phyloP scores from a whole-genome alignment of 1,284 basidiomycete species.

The Ceratobasidium sp. region DNA sequence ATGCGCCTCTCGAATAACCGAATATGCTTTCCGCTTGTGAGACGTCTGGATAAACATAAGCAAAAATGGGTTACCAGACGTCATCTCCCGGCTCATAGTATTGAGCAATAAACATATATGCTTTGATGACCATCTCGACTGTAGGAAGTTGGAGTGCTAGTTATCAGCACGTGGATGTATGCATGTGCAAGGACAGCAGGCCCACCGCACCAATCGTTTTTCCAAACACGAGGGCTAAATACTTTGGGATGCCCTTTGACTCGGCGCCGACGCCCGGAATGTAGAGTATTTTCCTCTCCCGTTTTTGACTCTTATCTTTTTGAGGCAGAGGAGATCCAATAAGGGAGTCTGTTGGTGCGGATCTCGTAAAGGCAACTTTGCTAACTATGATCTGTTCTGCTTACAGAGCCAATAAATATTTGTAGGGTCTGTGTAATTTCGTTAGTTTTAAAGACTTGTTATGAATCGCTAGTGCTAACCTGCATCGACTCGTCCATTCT shows the following conservation, averaged over 20 bases:
- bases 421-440: neutral
- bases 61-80: neutral
- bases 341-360: neutral
- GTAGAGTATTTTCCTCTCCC: slow-evolving; percentile 10
- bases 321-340: slow-evolving; percentile 1
- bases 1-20: slow-evolving; percentile 36
- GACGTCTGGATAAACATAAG: neutral
- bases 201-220: slow-evolving; percentile 17
- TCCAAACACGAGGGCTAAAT: slow-evolving; percentile 24
- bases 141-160: neutral
- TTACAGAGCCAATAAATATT: slow-evolving; percentile 29
- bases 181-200: neutral
- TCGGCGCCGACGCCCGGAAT: slow-evolving; percentile 32
- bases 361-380: neutral
- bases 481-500: slow-evolving; percentile 8
- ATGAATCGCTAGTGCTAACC: neutral
- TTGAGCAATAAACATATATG: slow-evolving; percentile 24
- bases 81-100: slow-evolving; percentile 20
- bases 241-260: slow-evolving; percentile 27
- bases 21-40: neutral
- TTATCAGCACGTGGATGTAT: neutral
- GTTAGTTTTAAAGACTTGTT: neutral
- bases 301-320: neutral
- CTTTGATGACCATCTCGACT: slow-evolving; percentile 35
- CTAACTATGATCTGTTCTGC: neutral